Evolutionary conservation across 2,329 filamentous ascomycete genomes (phyloP).

Genomic region (Fusarium napiforme): DNA sequence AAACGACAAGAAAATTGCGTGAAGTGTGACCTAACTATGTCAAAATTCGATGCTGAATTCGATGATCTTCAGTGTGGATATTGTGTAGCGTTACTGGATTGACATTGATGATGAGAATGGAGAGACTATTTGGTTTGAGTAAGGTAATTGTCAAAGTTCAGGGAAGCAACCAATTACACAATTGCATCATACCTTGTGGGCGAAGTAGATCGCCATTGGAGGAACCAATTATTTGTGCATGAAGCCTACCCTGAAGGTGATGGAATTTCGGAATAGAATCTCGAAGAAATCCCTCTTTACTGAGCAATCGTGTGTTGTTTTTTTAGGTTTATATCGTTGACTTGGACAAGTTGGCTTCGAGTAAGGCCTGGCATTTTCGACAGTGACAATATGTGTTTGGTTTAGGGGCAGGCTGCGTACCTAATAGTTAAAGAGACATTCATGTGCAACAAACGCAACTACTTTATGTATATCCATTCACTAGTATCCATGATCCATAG

Average conservation of each 20-base stretch:
- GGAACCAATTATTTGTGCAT: slow-evolving; percentile 31
- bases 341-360: too few species aligned
- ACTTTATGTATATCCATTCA: not conserved
- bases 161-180: slow-evolving; percentile 38
- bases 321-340: too few species aligned
- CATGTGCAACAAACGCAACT: not conserved
- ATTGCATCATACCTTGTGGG: slow-evolving; percentile 42
- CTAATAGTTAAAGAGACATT: not conserved
- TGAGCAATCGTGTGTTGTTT: not conserved
- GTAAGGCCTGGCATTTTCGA: not conserved
- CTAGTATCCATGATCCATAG: not conserved
- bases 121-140: slow-evolving; percentile 22
- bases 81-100: slow-evolving; percentile 9
- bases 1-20: not conserved
- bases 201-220: slow-evolving; percentile 41
- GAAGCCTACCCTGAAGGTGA: slow-evolving; percentile 11
- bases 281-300: not conserved
- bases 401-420: not conserved
- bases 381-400: not conserved
- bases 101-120: slow-evolving; percentile 30
- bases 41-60: slow-evolving; percentile 12
- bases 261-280: not conserved
- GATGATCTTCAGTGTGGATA: slow-evolving; percentile 8
- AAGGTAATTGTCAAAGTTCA: slow-evolving; percentile 3
- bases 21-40: slow-evolving; percentile 4